Conservation (phyloP, 192 early-diverging fungal species). For the Martensiomyces pterosporus region DNA sequence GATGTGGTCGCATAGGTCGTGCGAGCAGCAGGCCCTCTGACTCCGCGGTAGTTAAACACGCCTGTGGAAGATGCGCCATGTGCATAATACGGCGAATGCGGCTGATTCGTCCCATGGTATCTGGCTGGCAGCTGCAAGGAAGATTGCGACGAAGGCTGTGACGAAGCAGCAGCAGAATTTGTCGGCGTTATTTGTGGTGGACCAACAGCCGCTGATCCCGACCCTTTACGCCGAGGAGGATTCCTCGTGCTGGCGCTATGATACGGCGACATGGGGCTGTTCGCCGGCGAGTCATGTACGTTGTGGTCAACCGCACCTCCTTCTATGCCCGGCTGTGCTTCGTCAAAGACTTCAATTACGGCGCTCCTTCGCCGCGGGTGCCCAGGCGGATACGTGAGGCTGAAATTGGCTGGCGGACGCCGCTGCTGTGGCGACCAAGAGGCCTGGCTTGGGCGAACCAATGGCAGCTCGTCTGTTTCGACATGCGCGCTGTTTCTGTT, state of each 20-base stretch:
- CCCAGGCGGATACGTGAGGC: too few relatives aligned
- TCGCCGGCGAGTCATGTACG: too few relatives aligned
- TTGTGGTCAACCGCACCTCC: too few relatives aligned
- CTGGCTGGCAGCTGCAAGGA: slow-evolving; percentile 22
- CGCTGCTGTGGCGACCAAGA: slow-evolving; percentile 11
- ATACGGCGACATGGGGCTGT: too few relatives aligned
- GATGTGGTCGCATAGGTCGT: slow-evolving; percentile 1
- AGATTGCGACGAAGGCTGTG: too few relatives aligned
- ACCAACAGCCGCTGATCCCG: too few relatives aligned
- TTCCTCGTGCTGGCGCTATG: too few relatives aligned
- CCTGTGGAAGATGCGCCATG: slow-evolving; percentile 24
- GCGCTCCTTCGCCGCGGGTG: slow-evolving; percentile 28
- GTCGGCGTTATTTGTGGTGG: too few relatives aligned
- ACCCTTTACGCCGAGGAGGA: too few relatives aligned
- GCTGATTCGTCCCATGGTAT: slow-evolving; percentile 44
- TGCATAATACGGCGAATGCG: slow-evolving; percentile 46
- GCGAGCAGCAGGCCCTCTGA: not conserved
- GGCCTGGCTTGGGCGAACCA: slow-evolving; percentile 27
- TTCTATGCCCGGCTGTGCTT: too few relatives aligned
- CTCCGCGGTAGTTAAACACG: slow-evolving; percentile 12
- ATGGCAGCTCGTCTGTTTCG: slow-evolving; percentile 39
- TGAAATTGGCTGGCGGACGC: slow-evolving; percentile 2
- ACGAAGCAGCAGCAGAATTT: too few relatives aligned
- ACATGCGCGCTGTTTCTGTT: slow-evolving; percentile 43
- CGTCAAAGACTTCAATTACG: slow-evolving; percentile 28